Evolutionary conservation across 176 grass and related monocot genomes (phyloP).

Genomic region (Phyllostachys edulis): DNA sequence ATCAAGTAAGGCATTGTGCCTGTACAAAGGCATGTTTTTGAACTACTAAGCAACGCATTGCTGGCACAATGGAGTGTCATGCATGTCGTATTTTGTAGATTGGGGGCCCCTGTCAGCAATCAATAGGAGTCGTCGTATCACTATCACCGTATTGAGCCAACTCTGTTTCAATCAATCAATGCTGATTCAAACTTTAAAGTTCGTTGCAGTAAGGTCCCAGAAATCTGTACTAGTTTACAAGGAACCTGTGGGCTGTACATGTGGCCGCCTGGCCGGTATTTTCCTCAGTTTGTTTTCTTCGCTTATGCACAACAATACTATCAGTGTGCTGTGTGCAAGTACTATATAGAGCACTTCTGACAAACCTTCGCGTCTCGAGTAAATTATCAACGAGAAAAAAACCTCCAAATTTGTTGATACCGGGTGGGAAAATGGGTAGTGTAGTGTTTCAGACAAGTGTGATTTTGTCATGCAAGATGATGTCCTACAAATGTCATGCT

Average conservation of each 20-base stretch:
- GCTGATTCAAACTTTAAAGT: background rate
- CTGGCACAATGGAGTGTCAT: background rate
- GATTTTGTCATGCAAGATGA: too few relatives aligned
- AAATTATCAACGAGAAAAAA: background rate
- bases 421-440: too few relatives aligned
- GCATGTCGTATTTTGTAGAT: background rate
- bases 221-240: background rate
- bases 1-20: background rate
- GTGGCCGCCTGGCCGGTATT: background rate
- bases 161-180: constrained; percentile 7
- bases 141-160: background rate
- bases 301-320: background rate
- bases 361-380: background rate
- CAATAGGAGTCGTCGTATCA: background rate
- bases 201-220: background rate
- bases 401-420: too few relatives aligned
- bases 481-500: too few relatives aligned
- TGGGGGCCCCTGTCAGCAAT: background rate
- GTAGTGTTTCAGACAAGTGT: too few relatives aligned
- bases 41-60: background rate
- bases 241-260: background rate
- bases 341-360: too few relatives aligned
- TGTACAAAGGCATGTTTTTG: background rate
- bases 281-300: background rate
- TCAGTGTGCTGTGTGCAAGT: background rate